Percentiles rank a stretch among this genome's conserved stretches.
These are phyloP conservation scores for Aspergillus mulundensis DNA, from an alignment of 495 filamentous ascomycete genomes.

Conservation along the genomic window DNA sequence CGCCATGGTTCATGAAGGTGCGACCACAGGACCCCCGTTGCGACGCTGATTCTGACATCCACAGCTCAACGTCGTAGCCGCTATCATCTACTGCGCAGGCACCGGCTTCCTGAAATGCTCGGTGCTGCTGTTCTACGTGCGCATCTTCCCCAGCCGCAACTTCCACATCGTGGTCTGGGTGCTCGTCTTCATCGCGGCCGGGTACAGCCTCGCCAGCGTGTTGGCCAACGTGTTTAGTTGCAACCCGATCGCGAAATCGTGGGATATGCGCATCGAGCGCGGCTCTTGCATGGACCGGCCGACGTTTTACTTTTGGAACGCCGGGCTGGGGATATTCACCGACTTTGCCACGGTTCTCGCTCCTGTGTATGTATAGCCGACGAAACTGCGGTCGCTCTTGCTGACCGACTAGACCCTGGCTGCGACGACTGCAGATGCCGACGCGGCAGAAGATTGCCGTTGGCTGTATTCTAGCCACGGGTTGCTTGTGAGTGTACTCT, in stretches of 20 bases:
- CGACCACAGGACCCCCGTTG: neutral
- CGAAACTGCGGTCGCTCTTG: neutral
- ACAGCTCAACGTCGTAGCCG: constrained; percentile 16
- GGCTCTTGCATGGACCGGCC: constrained; percentile 30
- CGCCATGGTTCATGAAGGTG: constrained; percentile 15
- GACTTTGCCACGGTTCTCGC: constrained; percentile 36
- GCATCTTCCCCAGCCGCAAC: constrained; percentile 39
- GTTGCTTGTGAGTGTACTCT: constrained; percentile 26
- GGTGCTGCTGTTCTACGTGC: constrained; percentile 46
- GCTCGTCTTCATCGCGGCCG: constrained; percentile 30
- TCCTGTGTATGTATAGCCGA: constrained; percentile 27
- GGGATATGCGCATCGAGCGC: constrained; percentile 24
- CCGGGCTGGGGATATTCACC: constrained; percentile 31
- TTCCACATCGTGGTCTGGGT: constrained; percentile 33
- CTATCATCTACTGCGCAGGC: constrained; percentile 34
- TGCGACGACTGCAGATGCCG: constrained; percentile 33
- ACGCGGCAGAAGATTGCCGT: constrained; percentile 28
- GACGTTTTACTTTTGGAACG: constrained; percentile 34
- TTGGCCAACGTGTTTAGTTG: constrained; percentile 33
- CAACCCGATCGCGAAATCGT: constrained; percentile 28
- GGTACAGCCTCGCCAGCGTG: constrained; percentile 32
- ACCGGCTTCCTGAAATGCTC: constrained; percentile 41
- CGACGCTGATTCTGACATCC: neutral
- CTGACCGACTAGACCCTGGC: constrained; percentile 23
- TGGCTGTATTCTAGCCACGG: constrained; percentile 25